Base-by-base conservation (phyloP, 352 stramenopile genomes). In the Pythium chondricola region DNA sequence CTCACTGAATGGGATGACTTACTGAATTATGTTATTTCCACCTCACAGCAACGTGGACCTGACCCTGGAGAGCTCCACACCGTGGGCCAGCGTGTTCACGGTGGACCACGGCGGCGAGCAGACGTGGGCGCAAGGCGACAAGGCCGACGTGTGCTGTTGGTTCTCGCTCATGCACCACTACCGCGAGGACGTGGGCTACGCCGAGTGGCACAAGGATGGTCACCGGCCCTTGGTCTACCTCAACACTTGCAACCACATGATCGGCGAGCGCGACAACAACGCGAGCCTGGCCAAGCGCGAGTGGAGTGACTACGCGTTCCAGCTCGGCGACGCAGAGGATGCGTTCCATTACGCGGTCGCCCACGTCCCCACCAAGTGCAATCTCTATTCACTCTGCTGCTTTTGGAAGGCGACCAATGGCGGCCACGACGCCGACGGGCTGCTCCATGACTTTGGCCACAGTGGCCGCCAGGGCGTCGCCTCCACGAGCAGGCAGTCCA, bases 131-230 rank as follows among this genome's bases (percentile, higher is more conserved):
- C 79, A 91, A 50, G 83, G 83, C 43, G 80, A 80, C 48, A 93
- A 93, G 61, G 72, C 67, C 60, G 68, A 92, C 57, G 63, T 93
- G 31, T 73, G 72, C 53, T 80, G 72, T 43, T 93, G 83, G 83
- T 93, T 93, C 66, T 93, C 83, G 17, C 76, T 93, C 63, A 93
- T 93, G 83, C 75, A 93, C 59, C 83, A 93, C 66, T 92, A 93
- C 61, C 49, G 70, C 21, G 64, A 57, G 2, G 80, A 93, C 27
- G 55, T 89, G 24, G 20, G 50, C 29, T 62, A 65, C 48, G 45
- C 43, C 10, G 63, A 74, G 25, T 93, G 83, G 83, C 49, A 64
- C 41, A 7, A 64, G 68, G 56, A 71, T 57, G 17, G 26, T 6
- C 47, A 81, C 32, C 80, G 83, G 6, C 83, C 83, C 33, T 68